phyloP scores from a whole-genome alignment of 2,329 filamentous ascomycete species.

The Aspergillus costaricaensis region DNA sequence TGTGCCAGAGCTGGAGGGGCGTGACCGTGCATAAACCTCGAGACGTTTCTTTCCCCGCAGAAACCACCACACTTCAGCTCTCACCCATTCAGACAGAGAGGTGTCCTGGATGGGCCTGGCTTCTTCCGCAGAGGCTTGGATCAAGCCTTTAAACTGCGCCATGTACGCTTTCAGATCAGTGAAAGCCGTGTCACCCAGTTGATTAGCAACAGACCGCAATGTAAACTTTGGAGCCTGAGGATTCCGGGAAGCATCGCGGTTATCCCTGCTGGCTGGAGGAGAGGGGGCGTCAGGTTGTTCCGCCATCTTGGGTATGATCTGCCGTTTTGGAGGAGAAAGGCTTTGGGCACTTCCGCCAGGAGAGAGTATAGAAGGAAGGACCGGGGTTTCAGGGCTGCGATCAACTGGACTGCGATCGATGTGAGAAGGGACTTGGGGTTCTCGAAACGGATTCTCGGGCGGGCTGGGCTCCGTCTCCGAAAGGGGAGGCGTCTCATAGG shows the following conservation, averaged over 20 bases:
- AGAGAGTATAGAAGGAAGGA: slow-evolving; percentile 25
- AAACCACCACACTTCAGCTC: slow-evolving; percentile 87
- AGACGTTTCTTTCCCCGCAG: slow-evolving; percentile 75
- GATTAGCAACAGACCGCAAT: slow-evolving; percentile 40
- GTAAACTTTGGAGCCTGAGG: slow-evolving; percentile 36
- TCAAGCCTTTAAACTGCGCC: slow-evolving; percentile 72
- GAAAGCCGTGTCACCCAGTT: slow-evolving; percentile 66
- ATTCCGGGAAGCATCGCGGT: slow-evolving; percentile 21
- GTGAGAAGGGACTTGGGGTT: slow-evolving; percentile 26
- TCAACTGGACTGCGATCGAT: slow-evolving; percentile 9
- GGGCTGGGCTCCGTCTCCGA: slow-evolving; percentile 29
- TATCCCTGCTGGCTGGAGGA: slow-evolving; percentile 21
- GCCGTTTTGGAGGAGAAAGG: slow-evolving; percentile 21
- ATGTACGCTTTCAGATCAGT: slow-evolving; percentile 70
- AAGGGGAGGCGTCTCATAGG: slow-evolving; percentile 32
- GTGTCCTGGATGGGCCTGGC: slow-evolving; percentile 66
- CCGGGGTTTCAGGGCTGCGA: slow-evolving; percentile 26
- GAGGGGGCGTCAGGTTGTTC: slow-evolving; percentile 8
- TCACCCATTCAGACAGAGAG: slow-evolving; percentile 66
- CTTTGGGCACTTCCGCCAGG: slow-evolving; percentile 24
- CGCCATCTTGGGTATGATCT: slow-evolving; percentile 13
- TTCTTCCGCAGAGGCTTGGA: slow-evolving; percentile 74
- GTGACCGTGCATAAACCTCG: slow-evolving; percentile 69
- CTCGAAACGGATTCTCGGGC: slow-evolving; percentile 31
- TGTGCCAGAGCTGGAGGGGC: slow-evolving; percentile 57